These are phyloP conservation scores for Tuber borchii DNA, from an alignment of 495 filamentous ascomycete genomes.

Conservation along the genomic window DNA sequence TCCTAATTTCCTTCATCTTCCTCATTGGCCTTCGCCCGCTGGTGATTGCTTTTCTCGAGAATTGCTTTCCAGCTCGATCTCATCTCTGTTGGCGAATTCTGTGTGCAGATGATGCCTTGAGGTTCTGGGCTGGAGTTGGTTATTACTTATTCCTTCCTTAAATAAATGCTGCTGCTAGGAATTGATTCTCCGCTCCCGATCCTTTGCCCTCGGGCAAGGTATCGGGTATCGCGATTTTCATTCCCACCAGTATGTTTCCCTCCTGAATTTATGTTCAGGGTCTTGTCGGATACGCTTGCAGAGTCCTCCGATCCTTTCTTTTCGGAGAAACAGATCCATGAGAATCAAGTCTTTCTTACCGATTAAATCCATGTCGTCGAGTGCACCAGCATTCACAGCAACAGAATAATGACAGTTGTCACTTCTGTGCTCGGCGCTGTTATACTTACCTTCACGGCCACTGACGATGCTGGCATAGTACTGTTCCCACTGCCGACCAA, in stretches of 20 bases:
- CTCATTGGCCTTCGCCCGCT: conserved; percentile 36
- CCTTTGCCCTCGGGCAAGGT: conserved; percentile 30
- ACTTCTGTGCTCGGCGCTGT: conserved; percentile 82
- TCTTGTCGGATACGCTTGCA: conserved; percentile 69
- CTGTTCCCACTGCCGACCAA: conserved; percentile 81
- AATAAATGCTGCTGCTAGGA: conserved; percentile 63
- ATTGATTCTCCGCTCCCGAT: conserved; percentile 23
- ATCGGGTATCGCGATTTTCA: conserved; percentile 35
- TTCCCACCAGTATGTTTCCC: conserved; percentile 51
- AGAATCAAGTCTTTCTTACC: conserved; percentile 51
- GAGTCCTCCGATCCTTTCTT: conserved; percentile 22
- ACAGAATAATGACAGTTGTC: conserved; percentile 58
- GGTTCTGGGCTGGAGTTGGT: conserved; percentile 67
- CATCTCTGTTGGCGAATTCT: background rate
- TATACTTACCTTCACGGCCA: conserved; percentile 58
- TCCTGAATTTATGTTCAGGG: conserved; percentile 54
- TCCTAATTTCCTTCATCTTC: conserved; percentile 16
- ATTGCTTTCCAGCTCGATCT: conserved; percentile 33
- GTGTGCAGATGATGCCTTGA: conserved; percentile 17
- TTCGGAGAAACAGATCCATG: conserved; percentile 19
- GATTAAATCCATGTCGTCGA: conserved; percentile 74
- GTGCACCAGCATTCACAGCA: conserved; percentile 81
- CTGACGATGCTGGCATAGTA: conserved; percentile 69
- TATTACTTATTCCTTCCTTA: conserved; percentile 77
- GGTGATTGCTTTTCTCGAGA: conserved; percentile 23